Evolutionary conservation across 768 basidiomycete genomes (phyloP), one percentile per base, ranked within the genome.

Genomic region (Pleurotus sapidus): DNA sequence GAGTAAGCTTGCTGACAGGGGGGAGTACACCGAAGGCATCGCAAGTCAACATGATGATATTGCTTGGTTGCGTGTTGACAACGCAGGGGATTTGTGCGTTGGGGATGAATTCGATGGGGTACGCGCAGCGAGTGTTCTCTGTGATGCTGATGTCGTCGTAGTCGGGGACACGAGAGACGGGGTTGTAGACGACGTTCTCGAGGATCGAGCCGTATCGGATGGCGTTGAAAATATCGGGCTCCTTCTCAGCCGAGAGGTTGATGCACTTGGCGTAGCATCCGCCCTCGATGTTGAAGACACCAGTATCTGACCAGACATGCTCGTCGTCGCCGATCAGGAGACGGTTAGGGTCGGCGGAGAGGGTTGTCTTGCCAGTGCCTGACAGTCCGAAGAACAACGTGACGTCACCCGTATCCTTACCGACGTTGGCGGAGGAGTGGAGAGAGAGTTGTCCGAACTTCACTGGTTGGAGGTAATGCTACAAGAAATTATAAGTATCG

Each of bases 281-380:
- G 60, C 97, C 97, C 69, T 99, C 97, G 67, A 99, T 99, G 82
- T 98, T 98, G 87, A 99, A 99, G 59, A 99, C 96, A 68, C 97
- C 97, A 15, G 82, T 88, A 74, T 99, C 97, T 14, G 93, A 94
- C 97, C 97, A 99, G 66, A 99, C 97, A 70, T 99, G 97, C 76
- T 98, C 97, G 71, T 99, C 97, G 70, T 99, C 97, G 64, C 97
- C 97, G 63, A 98, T 98, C 59, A 99, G 86, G 53, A 91, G 77
- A 59, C 97, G 93, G 65, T 86, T 83, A 18, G 96, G 94, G 73
- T 99, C 97, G 27, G 97, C 95, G 9, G 96, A 98, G 49, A 98
- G 87, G 2, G 97, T 98, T 50, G 97, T 98, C 82, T 99, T 99
- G 63, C 97, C 97, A 1, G 97, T 99, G 37, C 97, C 97, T 27